Evolutionary conservation across 257 asterid genomes (phyloP), one percentile per base, ranked within the genome.

Genomic region (Plantago major): DNA sequence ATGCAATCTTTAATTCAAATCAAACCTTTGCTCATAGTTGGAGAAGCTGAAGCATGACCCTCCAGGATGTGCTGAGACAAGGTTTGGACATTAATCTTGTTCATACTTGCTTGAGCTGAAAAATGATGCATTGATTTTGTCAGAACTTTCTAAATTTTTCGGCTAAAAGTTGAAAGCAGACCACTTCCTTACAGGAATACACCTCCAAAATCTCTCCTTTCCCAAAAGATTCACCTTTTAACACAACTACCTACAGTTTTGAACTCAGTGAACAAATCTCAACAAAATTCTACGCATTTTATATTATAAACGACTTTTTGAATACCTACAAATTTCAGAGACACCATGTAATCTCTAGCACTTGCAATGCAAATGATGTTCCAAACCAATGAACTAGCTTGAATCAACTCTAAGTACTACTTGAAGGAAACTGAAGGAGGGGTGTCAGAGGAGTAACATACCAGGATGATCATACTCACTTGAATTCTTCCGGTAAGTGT

Each of bases 11-110:
- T 3, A 12, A 50, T n/a, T 44, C 17, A 61, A 51, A 44, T 67
- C 61, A 26, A 11, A 87, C 96, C 96, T 87, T 85, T 92, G 22
- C 85, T 74, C 9, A 86, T 70, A 47, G 84, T 75, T 61, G 73
- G 78, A 30, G 97, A 73, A 56, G 86, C 76, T 30, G 90, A 80
- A 70, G 79, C 74, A 50, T 77, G 81, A 52, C 94, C 83, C 56
- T 81, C 94, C 60, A 78, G 94, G 56, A 82, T 57, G 74, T 83
- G 88, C 74, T 81, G 92, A 49, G 88, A 73, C 44, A 77, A 72
- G 68, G 82, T 77, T 67, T 78, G 84, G 46, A 78, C 74, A 63
- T 69, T 74, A 67, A 71, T 38, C 59, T 71, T 82, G 72, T 79
- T 79, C 38, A 60, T 57, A 68, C 74, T 79, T 73, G 83, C 74